Evolutionary conservation across 176 grass and related monocot genomes (phyloP).

Genomic region (bread wheat (Triticum aestivum)): IWGSC_CS_RefSeq_v2.1 NC_057795.1:168801037-168801536

Average conservation of each 20-base stretch:
- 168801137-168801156: neutral
- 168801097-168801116: neutral
- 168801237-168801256: no score
- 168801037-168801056: conserved; percentile 29
- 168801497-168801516: conserved; percentile 16
- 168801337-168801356: no score
- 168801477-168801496: neutral
- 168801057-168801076: conserved; percentile 34
- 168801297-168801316: no score
- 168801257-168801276: no score
- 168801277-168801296: no score
- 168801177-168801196: no score
- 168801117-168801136: neutral
- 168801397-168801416: neutral
- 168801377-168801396: no score
- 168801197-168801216: no score
- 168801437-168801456: conserved; percentile 11
- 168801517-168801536: conserved; percentile 28
- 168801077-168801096: conserved; percentile 24
- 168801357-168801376: no score
- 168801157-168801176: neutral
- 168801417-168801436: conserved; percentile 41
- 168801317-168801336: no score
- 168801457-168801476: conserved; percentile 33
- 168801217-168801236: no score